These are phyloP conservation scores for Citropsis articulata DNA, from an alignment of 345 rosid species.

Conservation along the genomic window DNA sequence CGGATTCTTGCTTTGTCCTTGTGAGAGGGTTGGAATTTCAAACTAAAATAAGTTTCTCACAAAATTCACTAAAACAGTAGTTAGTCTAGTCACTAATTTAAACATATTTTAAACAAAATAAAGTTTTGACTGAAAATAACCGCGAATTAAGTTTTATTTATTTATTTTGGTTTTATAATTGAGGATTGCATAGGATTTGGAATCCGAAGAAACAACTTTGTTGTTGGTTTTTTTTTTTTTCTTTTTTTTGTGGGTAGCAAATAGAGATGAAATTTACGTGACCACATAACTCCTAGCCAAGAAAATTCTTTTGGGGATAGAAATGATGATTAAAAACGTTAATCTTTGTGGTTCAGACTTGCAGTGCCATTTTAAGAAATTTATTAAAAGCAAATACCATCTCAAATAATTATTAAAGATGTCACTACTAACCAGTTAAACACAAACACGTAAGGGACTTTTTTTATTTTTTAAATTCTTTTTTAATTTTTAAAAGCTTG, in stretches of 20 bases:
- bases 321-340: background rate
- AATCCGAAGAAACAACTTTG: background rate
- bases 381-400: background rate
- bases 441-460: background rate
- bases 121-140: too few relatives aligned
- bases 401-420: background rate
- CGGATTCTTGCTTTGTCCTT: too few relatives aligned
- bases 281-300: background rate
- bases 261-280: background rate
- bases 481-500: background rate
- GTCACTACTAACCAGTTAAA: background rate
- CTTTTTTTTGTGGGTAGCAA: too few relatives aligned
- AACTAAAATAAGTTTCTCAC: too few relatives aligned
- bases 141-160: too few relatives aligned
- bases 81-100: too few relatives aligned
- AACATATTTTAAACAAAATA: too few relatives aligned
- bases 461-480: background rate
- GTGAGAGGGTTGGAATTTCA: too few relatives aligned
- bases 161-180: background rate
- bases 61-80: too few relatives aligned
- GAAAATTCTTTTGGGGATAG: background rate
- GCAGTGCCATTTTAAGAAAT: background rate
- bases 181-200: slow-evolving; percentile 1
- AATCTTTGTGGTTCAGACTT: background rate
- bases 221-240: background rate